Base-by-base conservation (phyloP, 306 rosid genomes). In the Herpetospermum pedunculosum region DNA sequence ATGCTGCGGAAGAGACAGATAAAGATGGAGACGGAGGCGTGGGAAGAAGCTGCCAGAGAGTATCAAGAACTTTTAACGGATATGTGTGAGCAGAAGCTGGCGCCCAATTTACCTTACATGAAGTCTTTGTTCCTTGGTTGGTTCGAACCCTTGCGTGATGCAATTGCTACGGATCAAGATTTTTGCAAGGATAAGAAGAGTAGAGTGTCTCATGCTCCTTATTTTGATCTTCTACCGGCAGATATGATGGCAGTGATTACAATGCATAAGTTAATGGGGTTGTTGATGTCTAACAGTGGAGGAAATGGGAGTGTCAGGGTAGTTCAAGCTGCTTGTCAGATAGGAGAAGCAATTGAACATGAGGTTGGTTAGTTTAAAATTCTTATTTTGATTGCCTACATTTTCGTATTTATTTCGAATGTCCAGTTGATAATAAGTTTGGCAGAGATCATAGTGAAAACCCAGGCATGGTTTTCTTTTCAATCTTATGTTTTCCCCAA, bases 261-360 rank as follows among this genome's bases (percentile, higher is more conserved):
- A 6, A 94, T 94, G 99, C 99, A 94, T 76, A 88, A 88, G 83
- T 76, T 94, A 87, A 88, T 91, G 97, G 96, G 90, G n/a, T 77
- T 91, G 82, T 77, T 94, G 88, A 94, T 94, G 97, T 83, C 95
- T 16, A 85, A 80, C 77, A 57, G 14, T 75, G 87, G 81, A 67
- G 92, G 91, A 2, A 38, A 81, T 5, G 96, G 97, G n/a, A 55
- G 52, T 77, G 81, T 87, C 43, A 71, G 91, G 73, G 97, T 94
- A 6, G 78, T 88, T 44, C 96, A 89, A 65, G 96, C 92, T n/a
- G 96, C 99, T 54, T 29, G 48, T 64, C 90, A 86, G 41, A 84
- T 91, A n/a, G 99, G 99, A 9, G 99, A 94, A 88, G 92, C 97
- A 21, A 53, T 91, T 69, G 97, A 94, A 76, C 80, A 94, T 0